A percentile compares a stretch with the other conserved stretches of the same genome.
Conservation (phyloP, 495 filamentous ascomycete genomes). For the Lepraria neglecta region DNA sequence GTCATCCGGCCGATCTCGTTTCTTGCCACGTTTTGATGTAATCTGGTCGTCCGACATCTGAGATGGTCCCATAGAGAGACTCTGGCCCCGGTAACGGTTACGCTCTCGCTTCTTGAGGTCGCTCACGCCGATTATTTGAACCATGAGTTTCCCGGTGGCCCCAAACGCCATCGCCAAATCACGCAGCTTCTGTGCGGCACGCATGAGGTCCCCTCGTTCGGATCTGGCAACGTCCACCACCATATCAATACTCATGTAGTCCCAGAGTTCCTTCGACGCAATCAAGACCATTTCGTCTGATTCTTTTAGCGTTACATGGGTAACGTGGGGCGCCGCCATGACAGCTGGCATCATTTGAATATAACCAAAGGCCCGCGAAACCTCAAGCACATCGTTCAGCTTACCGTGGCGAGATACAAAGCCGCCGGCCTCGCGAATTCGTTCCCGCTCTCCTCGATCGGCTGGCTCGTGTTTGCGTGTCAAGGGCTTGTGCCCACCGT, state of each 20-base stretch:
- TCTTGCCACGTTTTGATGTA: slow-evolving; percentile 53
- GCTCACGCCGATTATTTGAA: slow-evolving; percentile 91
- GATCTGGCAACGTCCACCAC: slow-evolving; percentile 85
- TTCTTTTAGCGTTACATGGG: slow-evolving; percentile 71
- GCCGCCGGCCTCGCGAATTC: slow-evolving; percentile 90
- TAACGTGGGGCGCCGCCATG: slow-evolving; percentile 81
- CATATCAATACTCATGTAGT: slow-evolving; percentile 78
- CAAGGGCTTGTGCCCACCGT: slow-evolving; percentile 70
- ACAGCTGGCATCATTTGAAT: slow-evolving; percentile 86
- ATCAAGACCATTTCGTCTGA: slow-evolving; percentile 91
- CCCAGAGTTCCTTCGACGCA: slow-evolving; percentile 89
- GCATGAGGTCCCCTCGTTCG: slow-evolving; percentile 84
- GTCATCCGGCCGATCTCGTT: slow-evolving; percentile 64
- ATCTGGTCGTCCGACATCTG: slow-evolving; percentile 63
- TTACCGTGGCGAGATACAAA: slow-evolving; percentile 92
- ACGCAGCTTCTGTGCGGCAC: slow-evolving; percentile 88
- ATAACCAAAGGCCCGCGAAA: slow-evolving; percentile 93
- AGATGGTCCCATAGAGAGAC: slow-evolving; percentile 74
- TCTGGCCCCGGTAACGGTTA: slow-evolving; percentile 63
- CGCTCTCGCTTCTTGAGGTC: slow-evolving; percentile 79
- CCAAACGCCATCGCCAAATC: slow-evolving; percentile 96
- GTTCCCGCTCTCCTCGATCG: slow-evolving; percentile 69
- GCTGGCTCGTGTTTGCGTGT: slow-evolving; percentile 92
- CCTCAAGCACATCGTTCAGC: slow-evolving; percentile 82
- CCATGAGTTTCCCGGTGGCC: slow-evolving; percentile 90